Base-by-base conservation (phyloP, 1,284 basidiomycete genomes). In the Melanopsichium pennsylvanicum region DNA sequence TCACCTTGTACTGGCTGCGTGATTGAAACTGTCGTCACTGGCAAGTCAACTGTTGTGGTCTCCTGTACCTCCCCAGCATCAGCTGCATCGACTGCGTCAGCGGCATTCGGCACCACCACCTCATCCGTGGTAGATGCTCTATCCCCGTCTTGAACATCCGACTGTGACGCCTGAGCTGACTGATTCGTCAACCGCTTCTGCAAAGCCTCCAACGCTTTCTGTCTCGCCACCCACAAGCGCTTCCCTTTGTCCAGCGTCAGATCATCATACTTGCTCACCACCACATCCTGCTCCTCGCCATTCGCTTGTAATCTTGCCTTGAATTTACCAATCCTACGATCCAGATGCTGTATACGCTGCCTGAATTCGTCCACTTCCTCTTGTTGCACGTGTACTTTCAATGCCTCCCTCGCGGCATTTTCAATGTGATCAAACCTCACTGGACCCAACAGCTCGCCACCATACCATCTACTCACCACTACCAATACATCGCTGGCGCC, bases 351-450 rank as follows among this genome's bases (percentile, higher is more conserved):
- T 3, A 80, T 66, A 27, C 64, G 38, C 45, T 42, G 37, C 12
- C 70, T 49, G 2, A 64, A 44, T 33, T 70, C 60, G 2, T 55
- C 52, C 10, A 80, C 37, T 27, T 61, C 61, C 57, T 90, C 89
- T 39, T 85, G 82, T 32, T 84, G 83, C 60, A 86, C 86, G 83
- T 90, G 89, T 25, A 83, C 82, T 21, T 84, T 84, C 74, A 90
- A 88, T 7, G 90, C 90, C 74, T 90, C 88, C 13, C 84, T 81
- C 2, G 90, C 84, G 72, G 89, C 91, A 4, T 85, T 86, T 76
- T 89, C 87, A 59, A 92, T 89, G 70, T 92, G 90, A 2, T 85
- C 81, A 79, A 92, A 93, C n/a, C 91, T 84, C 10, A 84, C 85
- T 10, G 87, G 86, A 2, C 87, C 87, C 4, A 88, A 79, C 83